Evolutionary conservation across 805 yeast genomes (phyloP).

Genomic region (Pichia scutulata): DNA sequence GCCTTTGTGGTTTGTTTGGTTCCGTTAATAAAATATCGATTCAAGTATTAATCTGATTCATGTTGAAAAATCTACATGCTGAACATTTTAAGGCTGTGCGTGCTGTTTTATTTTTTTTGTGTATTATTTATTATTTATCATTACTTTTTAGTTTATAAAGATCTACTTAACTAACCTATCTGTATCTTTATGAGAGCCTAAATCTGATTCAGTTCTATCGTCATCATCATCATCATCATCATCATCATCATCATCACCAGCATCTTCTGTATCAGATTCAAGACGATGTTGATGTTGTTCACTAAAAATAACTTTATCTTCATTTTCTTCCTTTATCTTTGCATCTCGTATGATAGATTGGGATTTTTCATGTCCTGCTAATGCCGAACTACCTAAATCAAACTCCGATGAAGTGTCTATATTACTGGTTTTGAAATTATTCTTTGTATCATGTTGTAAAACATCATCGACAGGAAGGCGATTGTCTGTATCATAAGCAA

Average conservation of each 20-base stretch:
- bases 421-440: not conserved
- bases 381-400: conserved; percentile 4
- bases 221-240: not conserved
- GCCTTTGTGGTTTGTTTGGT: not conserved
- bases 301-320: not conserved
- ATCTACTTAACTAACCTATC: not conserved
- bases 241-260: not conserved
- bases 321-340: not conserved
- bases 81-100: not conserved
- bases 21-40: no score
- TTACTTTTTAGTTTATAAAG: not conserved
- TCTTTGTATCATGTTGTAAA: not conserved
- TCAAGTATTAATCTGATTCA: no score
- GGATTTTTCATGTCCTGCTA: conserved; percentile 1
- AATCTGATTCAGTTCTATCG: not conserved
- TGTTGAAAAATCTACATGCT: no score
- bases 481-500: conserved; percentile 7
- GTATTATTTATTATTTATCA: not conserved
- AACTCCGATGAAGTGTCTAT: not conserved
- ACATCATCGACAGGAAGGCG: not conserved
- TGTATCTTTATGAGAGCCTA: not conserved
- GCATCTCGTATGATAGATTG: conserved; percentile 2
- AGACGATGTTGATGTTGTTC: not conserved
- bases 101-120: no score
- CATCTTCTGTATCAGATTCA: not conserved